Evolutionary conservation across 2,329 filamentous ascomycete genomes (phyloP), one percentile per base, ranked within the genome.

Genomic region (Ceratocystis variospora): DNA sequence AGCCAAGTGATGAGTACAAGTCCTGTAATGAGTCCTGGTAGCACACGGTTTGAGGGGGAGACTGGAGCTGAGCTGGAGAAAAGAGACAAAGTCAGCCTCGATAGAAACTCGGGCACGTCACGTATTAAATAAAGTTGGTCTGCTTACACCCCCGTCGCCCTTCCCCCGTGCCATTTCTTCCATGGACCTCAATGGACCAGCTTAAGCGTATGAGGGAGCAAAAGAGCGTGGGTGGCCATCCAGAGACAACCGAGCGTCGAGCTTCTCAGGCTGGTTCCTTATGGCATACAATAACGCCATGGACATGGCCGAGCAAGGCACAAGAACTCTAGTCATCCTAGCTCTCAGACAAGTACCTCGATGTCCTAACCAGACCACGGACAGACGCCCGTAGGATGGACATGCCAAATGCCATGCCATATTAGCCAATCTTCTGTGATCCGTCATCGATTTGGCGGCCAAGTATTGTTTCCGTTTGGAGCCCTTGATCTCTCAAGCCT

Each of bases 381-480:
- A 19, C 22, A 53, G 19, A 53, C 48, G 28, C 53, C 53, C 53
- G 53, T 8, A 59, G 53, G 28, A 59, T 33, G 53, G 28, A 37
- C 8, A 59, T 59, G 28, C 8, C 28, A 59, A 37, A 2, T 55
- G 50, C 50, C 50, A 55, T 59, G 53, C 28, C 53, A 59, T 37
- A 37, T 37, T 5, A 19, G 53, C 53, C 53, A 37, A 59, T 37
- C 25, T 59, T 59, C 53, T 31, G 3, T 33, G 53, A 59, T 59
- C 53, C 53, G 53, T 59, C 53, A 59, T 59, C 28, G 53, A 59
- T 59, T 59, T 33, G 22, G 53, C 53, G 17, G 25, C 15, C 53
- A 59, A 25, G 28, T 31, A 5, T 5, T 59, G 53, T 31, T 31
- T 25, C 28, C 28, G 5, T 31, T 33, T 57, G 15, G 12, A 6